Conservation (phyloP, 2,329 filamentous ascomycete species). For the Rutstroemia sp. region DNA sequence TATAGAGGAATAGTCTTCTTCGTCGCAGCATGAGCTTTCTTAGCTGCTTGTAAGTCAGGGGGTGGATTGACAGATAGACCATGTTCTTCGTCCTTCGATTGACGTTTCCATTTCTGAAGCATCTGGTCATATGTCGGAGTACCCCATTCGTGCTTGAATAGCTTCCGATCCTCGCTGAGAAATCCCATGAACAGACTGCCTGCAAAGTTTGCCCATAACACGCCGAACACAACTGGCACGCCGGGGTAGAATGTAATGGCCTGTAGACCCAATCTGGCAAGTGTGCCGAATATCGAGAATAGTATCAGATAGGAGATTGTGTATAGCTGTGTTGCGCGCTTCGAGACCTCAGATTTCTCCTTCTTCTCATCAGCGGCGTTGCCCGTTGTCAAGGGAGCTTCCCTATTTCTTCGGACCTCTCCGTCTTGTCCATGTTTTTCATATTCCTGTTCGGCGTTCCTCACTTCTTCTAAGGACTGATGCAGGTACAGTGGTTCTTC, state of each 20-base stretch:
- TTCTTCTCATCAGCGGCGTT: conserved; percentile 11
- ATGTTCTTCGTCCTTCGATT: conserved; percentile 33
- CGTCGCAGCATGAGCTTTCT: conserved; percentile 50
- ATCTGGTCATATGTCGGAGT: conserved; percentile 33
- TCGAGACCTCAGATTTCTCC: conserved; percentile 34
- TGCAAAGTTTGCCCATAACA: conserved; percentile 81
- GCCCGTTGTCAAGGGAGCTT: conserved; percentile 1
- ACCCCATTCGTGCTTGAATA: conserved; percentile 67
- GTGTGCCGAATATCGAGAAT: conserved; percentile 77
- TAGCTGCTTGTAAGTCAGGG: conserved; percentile 38
- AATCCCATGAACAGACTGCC: conserved; percentile 84
- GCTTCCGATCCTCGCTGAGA: conserved; percentile 65
- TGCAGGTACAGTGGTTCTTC: conserved; percentile 32
- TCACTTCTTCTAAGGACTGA: conserved; percentile 34
- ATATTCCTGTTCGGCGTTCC: conserved; percentile 16
- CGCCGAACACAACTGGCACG: conserved; percentile 64
- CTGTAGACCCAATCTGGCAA: conserved; percentile 74
- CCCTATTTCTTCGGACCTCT: conserved; percentile 3
- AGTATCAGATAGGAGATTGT: conserved; percentile 76
- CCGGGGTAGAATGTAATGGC: conserved; percentile 74
- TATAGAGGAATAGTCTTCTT: conserved; percentile 89
- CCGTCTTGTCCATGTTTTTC: conserved; percentile 9
- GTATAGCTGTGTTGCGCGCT: conserved; percentile 52
- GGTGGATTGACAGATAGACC: conserved; percentile 16
- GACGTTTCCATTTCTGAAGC: conserved; percentile 30